Percentiles rank a stretch among this genome's conserved stretches.
phyloP scores from a whole-genome alignment of 306 rosid species.

The Fragaria ananassa region DNA sequence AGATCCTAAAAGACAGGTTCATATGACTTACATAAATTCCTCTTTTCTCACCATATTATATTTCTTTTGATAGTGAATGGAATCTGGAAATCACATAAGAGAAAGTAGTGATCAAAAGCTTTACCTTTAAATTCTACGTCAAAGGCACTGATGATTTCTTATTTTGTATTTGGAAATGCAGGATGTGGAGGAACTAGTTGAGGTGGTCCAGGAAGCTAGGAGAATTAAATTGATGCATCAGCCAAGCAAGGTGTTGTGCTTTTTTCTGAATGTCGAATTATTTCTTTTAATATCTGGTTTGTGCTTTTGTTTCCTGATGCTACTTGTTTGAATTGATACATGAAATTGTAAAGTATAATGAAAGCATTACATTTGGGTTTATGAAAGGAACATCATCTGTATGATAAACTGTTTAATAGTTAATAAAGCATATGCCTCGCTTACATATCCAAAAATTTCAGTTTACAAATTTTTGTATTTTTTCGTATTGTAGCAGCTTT shows the following conservation, averaged over 20 bases:
- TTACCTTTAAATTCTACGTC: conserved; percentile 3
- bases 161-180: conserved; percentile 24
- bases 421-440: not conserved
- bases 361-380: not conserved
- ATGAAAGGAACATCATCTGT: not conserved
- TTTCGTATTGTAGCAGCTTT: not conserved
- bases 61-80: conserved; percentile 15
- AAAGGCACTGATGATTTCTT: not conserved
- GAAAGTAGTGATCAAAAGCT: conserved; percentile 1
- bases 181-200: conserved; percentile 79
- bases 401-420: not conserved
- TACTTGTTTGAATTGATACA: not conserved
- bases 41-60: not conserved
- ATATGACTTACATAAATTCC: conserved; percentile 15
- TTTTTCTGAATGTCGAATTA: conserved; percentile 13
- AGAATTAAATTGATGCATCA: conserved; percentile 87
- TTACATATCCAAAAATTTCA: not conserved
- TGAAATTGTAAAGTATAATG: not conserved
- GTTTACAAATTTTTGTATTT: not conserved
- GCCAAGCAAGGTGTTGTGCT: conserved; percentile 72
- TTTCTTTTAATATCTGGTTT: not conserved
- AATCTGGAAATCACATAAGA: conserved; percentile 1
- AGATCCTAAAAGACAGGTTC: conserved; percentile 73
- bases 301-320: not conserved
- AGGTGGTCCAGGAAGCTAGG: conserved; percentile 94